phyloP scores from a whole-genome alignment of 106 monocot genomes.

The Allium cepa region DNA sequence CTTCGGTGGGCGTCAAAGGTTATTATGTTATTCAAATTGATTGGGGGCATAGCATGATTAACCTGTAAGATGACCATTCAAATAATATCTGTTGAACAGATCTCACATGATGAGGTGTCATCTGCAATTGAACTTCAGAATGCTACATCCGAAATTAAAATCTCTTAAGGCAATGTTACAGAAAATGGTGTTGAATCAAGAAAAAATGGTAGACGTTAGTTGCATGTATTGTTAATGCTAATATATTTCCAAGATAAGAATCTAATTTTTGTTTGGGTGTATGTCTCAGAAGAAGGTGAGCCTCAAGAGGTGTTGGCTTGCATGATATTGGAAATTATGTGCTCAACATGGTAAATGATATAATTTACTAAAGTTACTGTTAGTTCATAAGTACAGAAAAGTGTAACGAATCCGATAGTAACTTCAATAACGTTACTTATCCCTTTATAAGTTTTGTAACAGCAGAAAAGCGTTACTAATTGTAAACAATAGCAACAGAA shows the following conservation, averaged over 20 bases:
- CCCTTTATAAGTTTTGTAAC: no score
- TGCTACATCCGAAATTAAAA: slow-evolving; percentile 43
- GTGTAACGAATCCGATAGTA: no score
- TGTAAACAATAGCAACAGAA: no score
- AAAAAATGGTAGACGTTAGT: slow-evolving; percentile 44
- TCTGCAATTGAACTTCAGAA: slow-evolving; percentile 33
- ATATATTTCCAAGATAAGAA: background rate
- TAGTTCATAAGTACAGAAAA: no score
- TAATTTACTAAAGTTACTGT: background rate
- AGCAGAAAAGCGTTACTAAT: no score
- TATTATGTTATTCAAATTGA: background rate
- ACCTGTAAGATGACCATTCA: background rate
- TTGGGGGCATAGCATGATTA: no score
- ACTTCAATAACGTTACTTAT: no score
- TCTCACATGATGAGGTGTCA: slow-evolving; percentile 25
- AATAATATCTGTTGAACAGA: slow-evolving; percentile 7
- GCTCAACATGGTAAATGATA: slow-evolving; percentile 42
- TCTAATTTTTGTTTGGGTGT: background rate
- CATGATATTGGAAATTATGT: slow-evolving; percentile 87
- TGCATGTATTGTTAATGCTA: background rate
- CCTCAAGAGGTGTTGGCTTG: slow-evolving; percentile 87
- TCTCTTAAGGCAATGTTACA: slow-evolving; percentile 29
- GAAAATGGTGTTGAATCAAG: slow-evolving; percentile 60
- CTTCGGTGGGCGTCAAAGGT: slow-evolving; percentile 38
- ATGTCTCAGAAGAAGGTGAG: slow-evolving; percentile 64